These are phyloP conservation scores for Earliella scabrosa DNA, from an alignment of 1,284 basidiomycete genomes.

Conservation along the genomic window DNA sequence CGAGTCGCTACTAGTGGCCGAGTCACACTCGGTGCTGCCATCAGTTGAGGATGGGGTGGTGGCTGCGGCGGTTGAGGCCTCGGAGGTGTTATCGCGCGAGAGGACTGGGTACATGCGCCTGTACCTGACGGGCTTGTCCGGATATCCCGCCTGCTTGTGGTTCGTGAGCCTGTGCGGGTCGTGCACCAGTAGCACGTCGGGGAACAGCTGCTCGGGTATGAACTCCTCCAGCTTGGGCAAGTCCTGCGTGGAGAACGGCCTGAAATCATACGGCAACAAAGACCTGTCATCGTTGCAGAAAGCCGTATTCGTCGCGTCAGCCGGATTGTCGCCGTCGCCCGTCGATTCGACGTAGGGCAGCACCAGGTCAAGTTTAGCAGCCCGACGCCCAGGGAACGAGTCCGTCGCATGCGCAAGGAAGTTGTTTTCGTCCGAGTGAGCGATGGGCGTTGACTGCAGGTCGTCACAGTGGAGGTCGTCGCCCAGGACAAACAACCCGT, in stretches of 20 bases:
- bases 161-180: constrained; percentile 24
- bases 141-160: neutral
- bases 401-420: neutral
- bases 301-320: no score
- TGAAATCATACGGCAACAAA: neutral
- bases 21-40: no score
- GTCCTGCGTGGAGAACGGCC: constrained; percentile 5
- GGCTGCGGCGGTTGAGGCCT: neutral
- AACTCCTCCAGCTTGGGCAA: constrained; percentile 38
- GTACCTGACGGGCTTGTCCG: constrained; percentile 22
- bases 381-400: neutral
- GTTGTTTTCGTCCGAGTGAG: neutral
- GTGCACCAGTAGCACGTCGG: constrained; percentile 38
- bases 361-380: neutral
- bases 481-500: neutral
- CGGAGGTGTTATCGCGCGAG: neutral
- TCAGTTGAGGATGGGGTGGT: no score
- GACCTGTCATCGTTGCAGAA: neutral
- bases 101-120: constrained; percentile 29
- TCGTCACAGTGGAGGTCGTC: neutral
- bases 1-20: no score
- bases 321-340: neutral
- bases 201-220: constrained; percentile 37
- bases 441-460: neutral
- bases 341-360: neutral